phyloP scores from a whole-genome alignment of 179 eudicot genomes.

The Sideroxylon spinosum region DNA sequence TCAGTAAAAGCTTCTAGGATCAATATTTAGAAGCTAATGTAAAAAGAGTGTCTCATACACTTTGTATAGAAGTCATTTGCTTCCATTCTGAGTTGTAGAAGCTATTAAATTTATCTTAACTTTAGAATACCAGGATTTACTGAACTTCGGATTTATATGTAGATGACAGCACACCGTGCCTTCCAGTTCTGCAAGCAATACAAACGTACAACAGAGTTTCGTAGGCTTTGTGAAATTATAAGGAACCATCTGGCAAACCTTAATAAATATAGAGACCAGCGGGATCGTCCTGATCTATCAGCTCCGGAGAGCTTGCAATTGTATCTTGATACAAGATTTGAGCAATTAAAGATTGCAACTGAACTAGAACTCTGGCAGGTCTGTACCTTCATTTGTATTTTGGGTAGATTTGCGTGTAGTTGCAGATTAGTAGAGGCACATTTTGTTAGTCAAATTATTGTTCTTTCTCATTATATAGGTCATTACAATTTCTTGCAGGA shows the following conservation, averaged over 20 bases:
- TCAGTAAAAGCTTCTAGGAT: too few relatives aligned
- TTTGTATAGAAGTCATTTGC: too few relatives aligned
- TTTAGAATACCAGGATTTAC: too few relatives aligned
- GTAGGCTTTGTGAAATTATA: conserved; percentile 75
- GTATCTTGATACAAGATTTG: conserved; percentile 81
- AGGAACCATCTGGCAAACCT: conserved; percentile 73
- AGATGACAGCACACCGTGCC: conserved; percentile 96
- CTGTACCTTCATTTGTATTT: neutral
- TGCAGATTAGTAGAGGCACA: too few relatives aligned
- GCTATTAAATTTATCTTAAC: too few relatives aligned
- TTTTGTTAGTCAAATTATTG: neutral
- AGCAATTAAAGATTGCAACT: conserved; percentile 83
- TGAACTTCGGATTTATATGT: conserved; percentile 17
- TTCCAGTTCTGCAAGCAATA: conserved; percentile 94
- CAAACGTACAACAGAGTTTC: conserved; percentile 84
- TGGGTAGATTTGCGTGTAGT: too few relatives aligned
- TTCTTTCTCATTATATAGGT: neutral
- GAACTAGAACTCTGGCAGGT: conserved; percentile 96
- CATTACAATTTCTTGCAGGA: conserved; percentile 39
- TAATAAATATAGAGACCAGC: conserved; percentile 75
- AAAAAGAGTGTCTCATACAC: too few relatives aligned
- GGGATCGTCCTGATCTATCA: conserved; percentile 83
- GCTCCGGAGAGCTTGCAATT: conserved; percentile 83
- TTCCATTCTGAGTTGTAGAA: too few relatives aligned
- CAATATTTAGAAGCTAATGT: too few relatives aligned